Conservation (phyloP, 495 filamentous ascomycete species). For the Lasiosphaeria ovina region DNA sequence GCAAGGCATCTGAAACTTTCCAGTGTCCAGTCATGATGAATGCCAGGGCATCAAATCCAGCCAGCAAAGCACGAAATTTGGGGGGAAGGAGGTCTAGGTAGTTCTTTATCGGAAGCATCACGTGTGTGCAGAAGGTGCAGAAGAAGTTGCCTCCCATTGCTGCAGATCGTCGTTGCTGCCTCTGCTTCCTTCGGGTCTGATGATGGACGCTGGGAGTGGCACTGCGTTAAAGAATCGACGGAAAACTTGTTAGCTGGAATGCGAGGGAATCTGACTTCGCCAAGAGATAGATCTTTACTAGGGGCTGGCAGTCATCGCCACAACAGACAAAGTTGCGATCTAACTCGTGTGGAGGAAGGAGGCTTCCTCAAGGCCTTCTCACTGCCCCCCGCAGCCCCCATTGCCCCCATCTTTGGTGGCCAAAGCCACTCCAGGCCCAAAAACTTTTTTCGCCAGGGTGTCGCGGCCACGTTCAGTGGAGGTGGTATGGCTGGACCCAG, state of each 20-base stretch:
- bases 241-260: too few species aligned
- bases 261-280: background rate
- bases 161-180: background rate
- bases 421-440: background rate
- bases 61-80: too few species aligned
- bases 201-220: background rate
- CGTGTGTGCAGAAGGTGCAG: background rate
- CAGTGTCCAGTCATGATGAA: too few species aligned
- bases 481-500: constrained; percentile 13
- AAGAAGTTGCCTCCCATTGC: background rate
- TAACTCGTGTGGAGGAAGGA: background rate
- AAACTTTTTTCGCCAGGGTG: background rate
- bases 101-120: too few species aligned
- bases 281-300: constrained; percentile 1
- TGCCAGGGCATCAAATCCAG: too few species aligned
- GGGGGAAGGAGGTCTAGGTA: too few species aligned
- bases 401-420: constrained; percentile 2
- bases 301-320: background rate
- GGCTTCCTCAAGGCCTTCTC: background rate
- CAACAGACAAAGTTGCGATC: background rate
- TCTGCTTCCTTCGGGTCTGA: background rate
- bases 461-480: background rate
- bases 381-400: background rate
- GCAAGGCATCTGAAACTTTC: too few species aligned
- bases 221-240: background rate